A percentile compares a stretch with the other conserved stretches of the same genome.
phyloP scores from a whole-genome alignment of 371 early-diverging fungal genomes.

The Lichtheimia corymbifera region DNA sequence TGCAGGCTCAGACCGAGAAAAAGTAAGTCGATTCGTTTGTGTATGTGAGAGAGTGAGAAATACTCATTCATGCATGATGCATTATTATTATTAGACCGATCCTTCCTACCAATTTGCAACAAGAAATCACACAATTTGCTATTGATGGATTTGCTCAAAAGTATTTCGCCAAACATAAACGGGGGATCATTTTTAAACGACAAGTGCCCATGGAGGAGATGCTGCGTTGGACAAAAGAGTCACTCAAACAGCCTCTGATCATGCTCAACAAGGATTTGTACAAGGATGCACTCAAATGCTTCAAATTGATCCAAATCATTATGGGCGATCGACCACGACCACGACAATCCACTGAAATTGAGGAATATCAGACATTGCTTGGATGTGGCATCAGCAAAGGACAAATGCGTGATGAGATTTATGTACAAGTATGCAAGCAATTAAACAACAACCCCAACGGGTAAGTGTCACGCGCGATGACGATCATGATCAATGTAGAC shows the following conservation, averaged over 20 bases:
- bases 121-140: constrained; percentile 79
- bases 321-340: constrained; percentile 76
- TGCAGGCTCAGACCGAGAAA: constrained; percentile 10
- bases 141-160: constrained; percentile 92
- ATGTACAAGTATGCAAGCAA: constrained; percentile 93
- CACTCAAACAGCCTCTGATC: constrained; percentile 80
- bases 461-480: constrained; percentile 38
- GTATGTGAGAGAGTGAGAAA: background rate
- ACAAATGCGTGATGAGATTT: constrained; percentile 90
- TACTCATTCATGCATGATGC: background rate
- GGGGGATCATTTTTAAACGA: constrained; percentile 78
- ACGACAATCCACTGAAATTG: constrained; percentile 30
- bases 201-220: constrained; percentile 88
- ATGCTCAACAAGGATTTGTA: constrained; percentile 74
- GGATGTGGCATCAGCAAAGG: constrained; percentile 77
- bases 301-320: constrained; percentile 79
- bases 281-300: constrained; percentile 86
- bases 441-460: constrained; percentile 78
- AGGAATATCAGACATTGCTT: constrained; percentile 76
- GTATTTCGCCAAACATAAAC: constrained; percentile 89
- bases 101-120: constrained; percentile 65
- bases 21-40: background rate
- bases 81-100: constrained; percentile 1
- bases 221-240: constrained; percentile 80
- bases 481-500: background rate